phyloP scores from a whole-genome alignment of 352 stramenopile species.

The Phytophthora vignae region DNA sequence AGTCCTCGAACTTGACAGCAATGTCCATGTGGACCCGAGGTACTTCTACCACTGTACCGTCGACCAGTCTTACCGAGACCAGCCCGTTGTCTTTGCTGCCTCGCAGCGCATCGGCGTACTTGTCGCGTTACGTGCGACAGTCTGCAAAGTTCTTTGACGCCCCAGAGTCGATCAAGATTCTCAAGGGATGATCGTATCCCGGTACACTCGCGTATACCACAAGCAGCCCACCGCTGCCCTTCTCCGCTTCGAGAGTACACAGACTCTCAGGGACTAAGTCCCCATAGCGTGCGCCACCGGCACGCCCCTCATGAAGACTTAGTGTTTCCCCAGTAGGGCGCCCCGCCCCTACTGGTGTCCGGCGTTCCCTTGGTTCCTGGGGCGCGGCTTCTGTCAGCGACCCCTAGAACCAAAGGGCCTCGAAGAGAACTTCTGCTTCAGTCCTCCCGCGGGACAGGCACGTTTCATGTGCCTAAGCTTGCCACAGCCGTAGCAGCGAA shows the following conservation, averaged over 20 bases:
- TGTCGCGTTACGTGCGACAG: conserved; percentile 10
- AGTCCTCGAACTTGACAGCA: neutral
- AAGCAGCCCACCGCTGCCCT: neutral
- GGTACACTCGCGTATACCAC: neutral
- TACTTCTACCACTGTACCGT: neutral
- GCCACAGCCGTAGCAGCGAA: too few relatives aligned
- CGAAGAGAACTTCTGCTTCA: too few relatives aligned
- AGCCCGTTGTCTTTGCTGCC: conserved; percentile 12
- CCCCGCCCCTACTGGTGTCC: too few relatives aligned
- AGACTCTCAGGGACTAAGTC: conserved; percentile 27
- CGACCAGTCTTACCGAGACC: conserved; percentile 15
- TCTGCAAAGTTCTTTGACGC: conserved; percentile 17
- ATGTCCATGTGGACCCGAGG: conserved; percentile 3
- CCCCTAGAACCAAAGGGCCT: too few relatives aligned
- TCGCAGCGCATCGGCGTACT: conserved; percentile 7
- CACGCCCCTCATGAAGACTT: conserved; percentile 7
- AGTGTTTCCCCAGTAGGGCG: too few relatives aligned
- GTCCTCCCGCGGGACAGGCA: too few relatives aligned
- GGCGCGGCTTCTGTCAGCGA: too few relatives aligned
- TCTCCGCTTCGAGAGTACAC: conserved; percentile 11
- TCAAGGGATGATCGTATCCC: conserved; percentile 6
- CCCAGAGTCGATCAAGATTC: conserved; percentile 25
- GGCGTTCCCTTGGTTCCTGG: too few relatives aligned
- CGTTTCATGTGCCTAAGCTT: too few relatives aligned
- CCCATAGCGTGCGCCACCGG: conserved; percentile 6